Percentiles rank a stretch among this genome's conserved stretches.
Conservation (phyloP, 2,329 filamentous ascomycete genomes). For the Aspergillus arachidicola region DNA sequence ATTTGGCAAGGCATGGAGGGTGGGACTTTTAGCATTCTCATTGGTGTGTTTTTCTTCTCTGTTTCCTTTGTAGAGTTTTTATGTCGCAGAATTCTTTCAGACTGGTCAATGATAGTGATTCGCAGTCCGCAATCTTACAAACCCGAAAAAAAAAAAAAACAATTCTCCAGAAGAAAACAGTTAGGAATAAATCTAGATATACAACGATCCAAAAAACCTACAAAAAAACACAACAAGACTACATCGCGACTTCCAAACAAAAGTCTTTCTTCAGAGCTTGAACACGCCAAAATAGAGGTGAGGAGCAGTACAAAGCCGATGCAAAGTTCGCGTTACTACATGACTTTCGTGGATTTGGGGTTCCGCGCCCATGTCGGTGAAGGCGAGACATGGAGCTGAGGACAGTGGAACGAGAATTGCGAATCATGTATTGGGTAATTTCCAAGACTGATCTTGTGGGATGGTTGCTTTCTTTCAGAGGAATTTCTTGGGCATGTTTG, state of each 20-base stretch:
- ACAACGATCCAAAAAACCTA: not conserved
- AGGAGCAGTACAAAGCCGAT: not conserved
- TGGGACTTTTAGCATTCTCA: not conserved
- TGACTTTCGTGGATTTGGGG: not conserved
- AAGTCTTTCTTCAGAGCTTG: not conserved
- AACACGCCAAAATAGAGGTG: conserved; percentile 1
- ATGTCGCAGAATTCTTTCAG: not conserved
- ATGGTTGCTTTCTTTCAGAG: conserved; percentile 55
- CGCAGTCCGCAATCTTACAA: not conserved
- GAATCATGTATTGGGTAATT: not conserved
- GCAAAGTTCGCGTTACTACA: conserved; percentile 1
- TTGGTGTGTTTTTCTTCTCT: not conserved
- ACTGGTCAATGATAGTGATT: not conserved
- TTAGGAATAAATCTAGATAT: not conserved
- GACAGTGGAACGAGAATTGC: not conserved
- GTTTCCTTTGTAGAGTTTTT: not conserved
- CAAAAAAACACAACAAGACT: not conserved
- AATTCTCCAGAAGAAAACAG: not conserved
- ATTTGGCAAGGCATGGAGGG: conserved; percentile 7
- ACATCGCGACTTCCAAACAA: not conserved
- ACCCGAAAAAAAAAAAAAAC: not conserved
- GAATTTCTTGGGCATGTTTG: conserved; percentile 86
- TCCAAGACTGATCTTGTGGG: not conserved
- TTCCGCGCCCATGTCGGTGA: not conserved
- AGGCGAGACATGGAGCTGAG: not conserved